Evolutionary conservation across 2,329 filamentous ascomycete species (phyloP), one percentile per base, ranked within the genome.

Genomic region (Myriangium duriaei): DNA sequence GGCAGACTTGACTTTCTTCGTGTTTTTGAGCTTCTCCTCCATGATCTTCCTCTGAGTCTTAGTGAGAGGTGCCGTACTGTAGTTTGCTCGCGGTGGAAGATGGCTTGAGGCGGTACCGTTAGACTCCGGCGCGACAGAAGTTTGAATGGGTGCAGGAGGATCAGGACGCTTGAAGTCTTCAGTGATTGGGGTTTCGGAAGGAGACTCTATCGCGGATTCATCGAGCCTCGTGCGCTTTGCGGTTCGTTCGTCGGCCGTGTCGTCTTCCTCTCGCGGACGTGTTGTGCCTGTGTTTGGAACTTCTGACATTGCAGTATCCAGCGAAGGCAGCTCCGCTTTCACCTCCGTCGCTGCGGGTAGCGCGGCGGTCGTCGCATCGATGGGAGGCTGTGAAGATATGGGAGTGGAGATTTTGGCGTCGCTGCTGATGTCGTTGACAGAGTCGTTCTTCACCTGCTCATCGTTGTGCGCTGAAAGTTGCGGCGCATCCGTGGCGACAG

Each of bases 1-100:
- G 2, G 88, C 83, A 42, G 79, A 75, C 55, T 88, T 85, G 32
- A 84, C 87, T 60, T 93, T 91, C 64, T 92, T 93, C 40, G 88
- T 69, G 37, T 79, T 77, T 19, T 76, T 79, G 36, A 88, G 63
- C 19, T 78, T 69, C 44, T 76, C 74, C 21, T 78, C 61, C 30
- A 82, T 66, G 47, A 76, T 77, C 37, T 72, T 72, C 40, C 67
- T 68, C 48, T 81, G 75, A 37, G 68, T 66, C 1, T 61, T 50
- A 1, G 77, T 77, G 38, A 85, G 71, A 1, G 64, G 56, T 33
- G 65, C 47, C 7, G 51, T 61, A 36, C 59, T 56, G 47, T 56
- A 49, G 47, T 51, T 24, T 42, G 53, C 43, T 45, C 45, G 50
- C 51, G 47, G 28, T 47, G 34, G 34, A 47, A 39, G 24, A 46